Percentiles rank a stretch among this genome's conserved stretches.
These are phyloP conservation scores for Rubroshorea leprosula DNA, from an alignment of 345 rosid species.

Conservation along the genomic window DNA sequence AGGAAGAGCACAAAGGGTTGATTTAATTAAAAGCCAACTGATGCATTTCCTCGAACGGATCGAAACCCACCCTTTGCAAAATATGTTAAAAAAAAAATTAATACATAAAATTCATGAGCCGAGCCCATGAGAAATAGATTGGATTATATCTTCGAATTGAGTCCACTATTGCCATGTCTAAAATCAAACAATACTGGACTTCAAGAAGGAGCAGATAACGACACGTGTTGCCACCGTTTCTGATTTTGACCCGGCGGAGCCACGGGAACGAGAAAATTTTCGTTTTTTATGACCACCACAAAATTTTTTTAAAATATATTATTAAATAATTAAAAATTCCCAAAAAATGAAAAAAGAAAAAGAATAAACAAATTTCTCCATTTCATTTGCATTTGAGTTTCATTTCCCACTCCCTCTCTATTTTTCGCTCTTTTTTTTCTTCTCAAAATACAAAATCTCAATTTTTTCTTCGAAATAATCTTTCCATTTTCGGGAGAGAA, in stretches of 20 bases:
- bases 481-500: no score
- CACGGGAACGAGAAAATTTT: slow-evolving; percentile 26
- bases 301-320: not conserved
- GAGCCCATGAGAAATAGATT: no score
- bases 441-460: not conserved
- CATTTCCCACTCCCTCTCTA: slow-evolving; percentile 22
- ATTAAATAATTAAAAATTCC: not conserved
- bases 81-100: no score
- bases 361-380: not conserved
- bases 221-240: slow-evolving; percentile 22
- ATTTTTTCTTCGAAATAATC: not conserved
- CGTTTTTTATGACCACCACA: slow-evolving; percentile 14
- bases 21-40: no score
- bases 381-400: slow-evolving; percentile 44
- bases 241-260: slow-evolving; percentile 43
- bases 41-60: no score
- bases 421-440: not conserved
- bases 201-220: not conserved
- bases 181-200: not conserved
- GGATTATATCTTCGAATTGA: no score
- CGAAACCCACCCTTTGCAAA: no score
- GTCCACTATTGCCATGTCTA: no score
- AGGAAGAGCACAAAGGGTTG: no score
- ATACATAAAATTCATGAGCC: no score
- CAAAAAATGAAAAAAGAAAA: not conserved